Base-by-base conservation (phyloP, 495 filamentous ascomycete species). In the Lophiostoma macrostomum region DNA sequence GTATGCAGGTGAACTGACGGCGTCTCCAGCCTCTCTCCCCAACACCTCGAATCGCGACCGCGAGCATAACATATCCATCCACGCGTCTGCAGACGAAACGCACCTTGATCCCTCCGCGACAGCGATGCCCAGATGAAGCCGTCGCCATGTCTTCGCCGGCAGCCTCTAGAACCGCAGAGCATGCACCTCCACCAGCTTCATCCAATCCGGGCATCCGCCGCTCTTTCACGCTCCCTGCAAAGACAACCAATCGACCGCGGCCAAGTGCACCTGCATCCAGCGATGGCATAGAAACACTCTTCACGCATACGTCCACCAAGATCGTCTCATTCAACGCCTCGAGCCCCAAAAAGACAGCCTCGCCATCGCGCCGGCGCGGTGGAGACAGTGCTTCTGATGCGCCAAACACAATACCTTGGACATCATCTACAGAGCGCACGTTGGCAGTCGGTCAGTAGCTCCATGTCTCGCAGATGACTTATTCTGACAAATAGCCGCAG, bases 351-450 rank as follows among this genome's bases (percentile, higher is more conserved):
- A 50, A 40, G 30, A 49, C 31, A 29, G 50, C 50, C 39, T 60
- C 67, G 8, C 58, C 61, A 12, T 46, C 64, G n/a, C 56, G 62
- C 7, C 56, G 63, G 30, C 56, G 35, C 11, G 50, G 50, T 25
- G 22, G 20, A 6, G 58, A 56, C 24, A 29, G 27, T 3, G 56
- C 60, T 25, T 35, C 58, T 8, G 60, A 62, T 3, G 58, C 48
- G 18, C 12, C 56, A 10, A 73, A 69, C 53, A 83, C 84, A 1
- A 71, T 93, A 29, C 77, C 88, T 14, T 91, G 87, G 84, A 76
- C 78, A 36, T 87, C 85, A 4, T 74, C 79, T 16, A 80, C 87
- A 2, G 90, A 96, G 66, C 80, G 86, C 61, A 94, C 87, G 0
- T 79, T 93, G 43, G 89, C 90, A 53, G 79, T 85, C 55, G 85